phyloP scores from a whole-genome alignment of 768 basidiomycete genomes.

The Leccinum arenicola region DNA sequence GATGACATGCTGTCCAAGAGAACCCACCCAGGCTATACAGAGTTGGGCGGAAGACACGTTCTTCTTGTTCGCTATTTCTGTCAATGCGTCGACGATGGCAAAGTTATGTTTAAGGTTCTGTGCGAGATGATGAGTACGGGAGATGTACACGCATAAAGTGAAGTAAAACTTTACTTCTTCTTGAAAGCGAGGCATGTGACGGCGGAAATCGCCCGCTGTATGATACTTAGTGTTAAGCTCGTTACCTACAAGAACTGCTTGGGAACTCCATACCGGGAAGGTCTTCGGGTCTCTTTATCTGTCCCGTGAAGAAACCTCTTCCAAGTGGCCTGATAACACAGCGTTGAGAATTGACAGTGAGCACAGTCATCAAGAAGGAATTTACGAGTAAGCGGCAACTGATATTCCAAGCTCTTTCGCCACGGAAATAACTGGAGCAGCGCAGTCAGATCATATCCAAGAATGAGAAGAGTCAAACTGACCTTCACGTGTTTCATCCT shows the following conservation, averaged over 20 bases:
- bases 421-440: slow-evolving; percentile 43
- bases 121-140: background rate
- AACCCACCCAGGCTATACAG: slow-evolving; percentile 43
- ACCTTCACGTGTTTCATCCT: slow-evolving; percentile 48
- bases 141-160: background rate
- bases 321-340: slow-evolving; percentile 45
- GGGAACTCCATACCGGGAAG: slow-evolving; percentile 24
- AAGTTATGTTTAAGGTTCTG: slow-evolving; percentile 43
- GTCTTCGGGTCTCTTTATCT: slow-evolving; percentile 40
- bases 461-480: background rate
- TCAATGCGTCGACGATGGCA: slow-evolving; percentile 41
- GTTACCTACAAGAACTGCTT: background rate
- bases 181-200: slow-evolving; percentile 41
- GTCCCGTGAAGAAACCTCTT: slow-evolving; percentile 50
- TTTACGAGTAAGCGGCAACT: slow-evolving; percentile 59
- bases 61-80: slow-evolving; percentile 40
- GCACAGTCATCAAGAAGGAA: background rate
- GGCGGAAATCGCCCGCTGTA: slow-evolving; percentile 41
- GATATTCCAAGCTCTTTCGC: slow-evolving; percentile 55
- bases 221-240: background rate
- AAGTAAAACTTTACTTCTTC: slow-evolving; percentile 31
- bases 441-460: background rate
- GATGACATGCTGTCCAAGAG: slow-evolving; percentile 41
- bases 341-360: background rate
- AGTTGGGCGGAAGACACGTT: slow-evolving; percentile 43